Base-by-base conservation (phyloP, 2,329 filamentous ascomycete genomes). In the Podosphaera leucotricha region DNA sequence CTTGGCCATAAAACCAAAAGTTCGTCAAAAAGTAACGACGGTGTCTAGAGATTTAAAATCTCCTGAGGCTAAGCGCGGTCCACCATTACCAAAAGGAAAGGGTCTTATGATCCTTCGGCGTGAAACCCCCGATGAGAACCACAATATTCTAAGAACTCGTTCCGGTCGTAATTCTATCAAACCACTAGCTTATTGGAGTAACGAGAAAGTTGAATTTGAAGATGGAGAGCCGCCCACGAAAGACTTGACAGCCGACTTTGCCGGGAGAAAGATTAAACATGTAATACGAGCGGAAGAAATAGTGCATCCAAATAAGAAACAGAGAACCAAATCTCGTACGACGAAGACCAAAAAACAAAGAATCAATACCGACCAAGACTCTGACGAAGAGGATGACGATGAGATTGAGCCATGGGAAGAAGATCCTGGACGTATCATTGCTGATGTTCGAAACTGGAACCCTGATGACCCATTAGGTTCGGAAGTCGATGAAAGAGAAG, bases 141-240 rank as follows among this genome's bases (percentile, higher is more conserved):
- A 46, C 21, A 52, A 51, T 1, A 56, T 71, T 48, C 66, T 66
- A 24, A 70, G 67, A 38, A 81, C 77, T 43, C 76, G 84, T 44
- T 87, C 79, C 11, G 86, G 84, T 2, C 74, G 90, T 46, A 72
- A 75, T 43, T 83, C 81, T 8, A 77, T 83, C 48, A 73, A 74
- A 47, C 90, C 86, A 0, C 62, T 94, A 28, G 75, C 82, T 21
- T 92, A 71, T 57, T 95, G 87, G 87, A 76, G 76, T 53, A 85
- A 85, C 51, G 87, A 95, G 58, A 72, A 72, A 44, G 72, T 80
- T 40, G 71, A 84, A 19, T 82, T 77, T 43, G 66, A 70, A 16
- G 70, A 74, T 20, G 72, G 75, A 41, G 60, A 61, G 38, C 40
- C 15, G 6, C 26, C 40, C n/a, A 63, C 64, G 22, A 70, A 70